Conservation (phyloP, 352 stramenopile species). For the Globisporangium sylvaticum region DNA sequence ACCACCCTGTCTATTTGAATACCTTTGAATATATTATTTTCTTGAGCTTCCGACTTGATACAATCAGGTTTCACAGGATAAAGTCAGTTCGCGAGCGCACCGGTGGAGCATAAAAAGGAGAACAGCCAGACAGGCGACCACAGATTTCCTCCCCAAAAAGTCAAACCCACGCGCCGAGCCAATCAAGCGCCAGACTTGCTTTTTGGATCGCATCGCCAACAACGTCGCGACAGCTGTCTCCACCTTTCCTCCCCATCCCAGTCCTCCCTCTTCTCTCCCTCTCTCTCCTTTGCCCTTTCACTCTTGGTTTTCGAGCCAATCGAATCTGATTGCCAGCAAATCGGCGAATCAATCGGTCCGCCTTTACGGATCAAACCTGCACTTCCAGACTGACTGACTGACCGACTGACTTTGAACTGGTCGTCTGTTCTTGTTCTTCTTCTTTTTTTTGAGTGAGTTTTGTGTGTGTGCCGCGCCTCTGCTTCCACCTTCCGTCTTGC, state of each 20-base stretch:
- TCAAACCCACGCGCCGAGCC: not conserved
- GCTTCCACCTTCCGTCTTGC: not conserved
- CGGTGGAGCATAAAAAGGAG: not conserved
- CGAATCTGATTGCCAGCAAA: not conserved
- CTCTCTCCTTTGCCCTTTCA: not conserved
- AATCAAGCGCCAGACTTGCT: not conserved
- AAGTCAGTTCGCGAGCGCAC: not conserved
- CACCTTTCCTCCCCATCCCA: not conserved
- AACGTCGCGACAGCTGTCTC: not conserved
- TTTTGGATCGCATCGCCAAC: not conserved
- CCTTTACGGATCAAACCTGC: not conserved
- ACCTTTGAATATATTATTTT: no score
- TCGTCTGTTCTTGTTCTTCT: not conserved
- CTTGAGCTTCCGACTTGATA: no score
- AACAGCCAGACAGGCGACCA: not conserved
- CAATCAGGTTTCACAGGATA: not conserved
- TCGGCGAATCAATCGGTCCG: not conserved
- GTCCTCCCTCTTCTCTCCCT: not conserved
- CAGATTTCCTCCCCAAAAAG: not conserved
- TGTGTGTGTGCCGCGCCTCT: not conserved
- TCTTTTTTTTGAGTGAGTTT: not conserved
- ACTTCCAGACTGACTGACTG: not conserved
- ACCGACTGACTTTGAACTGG: not conserved
- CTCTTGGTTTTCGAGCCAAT: not conserved
- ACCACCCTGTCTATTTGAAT: no score